Conservation (phyloP, 345 rosid genomes). For the Brassica rapa region DNA sequence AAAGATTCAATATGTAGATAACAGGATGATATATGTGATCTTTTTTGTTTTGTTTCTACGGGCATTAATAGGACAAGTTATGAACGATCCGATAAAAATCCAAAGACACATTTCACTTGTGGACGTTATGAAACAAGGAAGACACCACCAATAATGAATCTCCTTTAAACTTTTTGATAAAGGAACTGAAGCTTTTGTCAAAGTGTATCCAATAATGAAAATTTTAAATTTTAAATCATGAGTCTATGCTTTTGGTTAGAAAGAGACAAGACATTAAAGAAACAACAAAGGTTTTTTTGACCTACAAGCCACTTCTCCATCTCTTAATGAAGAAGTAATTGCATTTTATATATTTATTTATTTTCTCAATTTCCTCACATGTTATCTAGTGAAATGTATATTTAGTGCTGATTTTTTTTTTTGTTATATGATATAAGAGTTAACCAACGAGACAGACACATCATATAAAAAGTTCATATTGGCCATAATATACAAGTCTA, state of each 20-base stretch:
- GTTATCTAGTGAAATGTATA: background rate
- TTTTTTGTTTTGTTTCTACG: background rate
- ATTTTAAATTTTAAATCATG: background rate
- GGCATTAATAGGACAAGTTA: background rate
- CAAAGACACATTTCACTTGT: constrained; percentile 28
- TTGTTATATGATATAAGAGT: background rate
- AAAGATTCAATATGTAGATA: background rate
- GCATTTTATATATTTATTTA: background rate
- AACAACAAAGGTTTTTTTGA: constrained; percentile 30
- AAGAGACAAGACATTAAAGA: constrained; percentile 35
- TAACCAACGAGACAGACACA: background rate
- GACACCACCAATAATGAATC: constrained; percentile 29
- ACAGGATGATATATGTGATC: background rate
- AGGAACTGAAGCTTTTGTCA: constrained; percentile 24
- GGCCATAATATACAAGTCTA: background rate
- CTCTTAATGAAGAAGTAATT: constrained; percentile 42
- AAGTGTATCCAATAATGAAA: constrained; percentile 35
- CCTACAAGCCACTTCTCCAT: constrained; percentile 36
- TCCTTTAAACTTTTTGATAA: constrained; percentile 22
- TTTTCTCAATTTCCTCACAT: constrained; percentile 15
- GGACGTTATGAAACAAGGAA: constrained; percentile 15
- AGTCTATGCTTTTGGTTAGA: constrained; percentile 31
- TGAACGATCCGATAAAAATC: background rate
- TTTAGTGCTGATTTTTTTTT: background rate
- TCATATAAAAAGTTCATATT: background rate